Conservation (phyloP, 805 yeast genomes). For the Saccharomycopsis capsularis region DNA sequence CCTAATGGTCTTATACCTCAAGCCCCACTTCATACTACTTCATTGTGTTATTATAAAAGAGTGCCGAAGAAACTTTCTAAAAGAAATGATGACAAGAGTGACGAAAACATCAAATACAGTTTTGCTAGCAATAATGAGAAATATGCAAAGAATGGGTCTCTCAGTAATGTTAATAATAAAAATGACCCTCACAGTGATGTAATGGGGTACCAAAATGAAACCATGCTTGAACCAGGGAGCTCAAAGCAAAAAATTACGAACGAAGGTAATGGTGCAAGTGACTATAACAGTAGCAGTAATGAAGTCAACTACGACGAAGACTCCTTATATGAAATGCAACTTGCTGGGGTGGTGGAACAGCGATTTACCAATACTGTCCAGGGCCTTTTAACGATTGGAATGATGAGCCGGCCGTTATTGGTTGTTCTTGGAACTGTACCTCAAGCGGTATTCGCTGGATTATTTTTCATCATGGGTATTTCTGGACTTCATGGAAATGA, state of each 20-base stretch:
- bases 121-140: no score
- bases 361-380: constrained; percentile 78
- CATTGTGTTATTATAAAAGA: constrained; percentile 53
- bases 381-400: constrained; percentile 74
- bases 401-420: constrained; percentile 85
- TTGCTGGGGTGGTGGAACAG: constrained; percentile 74
- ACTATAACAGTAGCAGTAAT: no score
- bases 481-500: constrained; percentile 66
- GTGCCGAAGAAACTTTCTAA: constrained; percentile 29
- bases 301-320: constrained; percentile 23
- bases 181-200: background rate
- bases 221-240: background rate
- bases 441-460: constrained; percentile 86
- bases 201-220: background rate
- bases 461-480: constrained; percentile 90
- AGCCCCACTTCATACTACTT: constrained; percentile 86
- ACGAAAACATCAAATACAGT: background rate
- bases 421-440: constrained; percentile 79
- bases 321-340: constrained; percentile 22
- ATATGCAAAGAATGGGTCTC: no score
- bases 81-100: constrained; percentile 1
- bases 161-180: background rate
- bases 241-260: background rate
- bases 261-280: constrained; percentile 15
- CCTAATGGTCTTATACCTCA: constrained; percentile 97